These are phyloP conservation scores for Asterochloris sp. DNA, from an alignment of 139 green algal genomes.

Conservation along the genomic window DNA sequence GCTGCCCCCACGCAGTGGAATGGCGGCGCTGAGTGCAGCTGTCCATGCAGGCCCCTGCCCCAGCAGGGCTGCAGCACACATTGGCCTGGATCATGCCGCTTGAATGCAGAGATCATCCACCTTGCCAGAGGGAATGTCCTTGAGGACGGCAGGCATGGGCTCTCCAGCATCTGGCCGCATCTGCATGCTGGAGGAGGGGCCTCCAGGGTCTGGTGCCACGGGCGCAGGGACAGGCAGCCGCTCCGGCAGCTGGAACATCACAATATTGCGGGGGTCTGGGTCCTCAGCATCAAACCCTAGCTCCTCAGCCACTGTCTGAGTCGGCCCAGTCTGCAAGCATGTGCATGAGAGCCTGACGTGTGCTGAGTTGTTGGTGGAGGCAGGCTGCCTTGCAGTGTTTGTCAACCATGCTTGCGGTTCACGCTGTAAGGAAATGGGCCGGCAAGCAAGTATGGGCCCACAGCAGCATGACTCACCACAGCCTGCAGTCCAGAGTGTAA, in stretches of 20 bases:
- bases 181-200: neutral
- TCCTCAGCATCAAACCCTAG: conserved; percentile 24
- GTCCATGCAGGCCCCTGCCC: no score
- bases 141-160: neutral
- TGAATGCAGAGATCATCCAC: neutral
- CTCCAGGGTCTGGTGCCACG: neutral
- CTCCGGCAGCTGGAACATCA: conserved; percentile 60
- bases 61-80: no score
- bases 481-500: no score
- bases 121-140: conserved; percentile 36
- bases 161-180: neutral
- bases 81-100: no score
- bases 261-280: conserved; percentile 30
- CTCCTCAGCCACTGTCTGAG: neutral
- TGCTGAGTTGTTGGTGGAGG: no score
- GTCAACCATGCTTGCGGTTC: no score
- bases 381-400: no score
- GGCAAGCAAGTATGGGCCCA: no score
- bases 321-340: conserved; percentile 1
- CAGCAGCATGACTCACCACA: no score
- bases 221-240: conserved; percentile 34
- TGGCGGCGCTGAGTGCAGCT: no score
- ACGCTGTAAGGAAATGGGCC: no score
- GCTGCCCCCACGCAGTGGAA: no score
- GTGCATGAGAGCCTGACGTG: neutral